phyloP scores from a whole-genome alignment of 2,329 filamentous ascomycete genomes.

The Whalleya microplaca region DNA sequence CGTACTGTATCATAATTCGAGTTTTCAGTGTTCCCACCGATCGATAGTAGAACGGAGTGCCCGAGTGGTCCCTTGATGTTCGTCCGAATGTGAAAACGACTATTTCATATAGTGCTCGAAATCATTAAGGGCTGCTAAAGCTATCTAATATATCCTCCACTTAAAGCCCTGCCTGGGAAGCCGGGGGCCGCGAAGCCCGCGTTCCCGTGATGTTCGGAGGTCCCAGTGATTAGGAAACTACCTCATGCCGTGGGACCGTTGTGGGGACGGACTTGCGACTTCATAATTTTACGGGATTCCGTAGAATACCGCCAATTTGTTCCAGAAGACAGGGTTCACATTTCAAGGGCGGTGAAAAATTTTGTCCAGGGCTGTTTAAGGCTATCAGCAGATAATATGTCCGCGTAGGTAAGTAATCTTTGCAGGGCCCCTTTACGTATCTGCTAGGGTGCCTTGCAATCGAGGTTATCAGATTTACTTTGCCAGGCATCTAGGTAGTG shows the following conservation, averaged over 20 bases:
- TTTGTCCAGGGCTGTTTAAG: not conserved
- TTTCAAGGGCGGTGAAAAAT: not conserved
- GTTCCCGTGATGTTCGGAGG: conserved; percentile 23
- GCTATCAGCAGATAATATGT: not conserved
- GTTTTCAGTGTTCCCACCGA: not conserved
- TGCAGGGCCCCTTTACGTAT: not conserved
- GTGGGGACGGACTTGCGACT: conserved; percentile 20
- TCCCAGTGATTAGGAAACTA: conserved; percentile 20
- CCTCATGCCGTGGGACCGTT: conserved; percentile 14
- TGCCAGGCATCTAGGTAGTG: not conserved
- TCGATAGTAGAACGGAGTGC: not conserved
- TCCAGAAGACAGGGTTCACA: conserved; percentile 4
- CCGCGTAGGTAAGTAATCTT: not conserved
- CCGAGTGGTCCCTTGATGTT: not conserved
- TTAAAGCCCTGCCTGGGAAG: conserved; percentile 3
- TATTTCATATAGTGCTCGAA: not conserved
- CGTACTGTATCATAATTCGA: not conserved
- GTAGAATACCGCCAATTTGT: conserved; percentile 4
- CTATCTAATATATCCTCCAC: conserved; percentile 6
- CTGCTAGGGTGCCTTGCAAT: not conserved
- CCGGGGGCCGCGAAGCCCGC: conserved; percentile 1
- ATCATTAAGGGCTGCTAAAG: no score
- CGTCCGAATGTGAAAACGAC: not conserved
- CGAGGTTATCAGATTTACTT: not conserved
- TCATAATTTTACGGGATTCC: conserved; percentile 6